These are phyloP conservation scores for Botrytis galanthina DNA, from an alignment of 2,329 filamentous ascomycete genomes.

Conservation along the genomic window DNA sequence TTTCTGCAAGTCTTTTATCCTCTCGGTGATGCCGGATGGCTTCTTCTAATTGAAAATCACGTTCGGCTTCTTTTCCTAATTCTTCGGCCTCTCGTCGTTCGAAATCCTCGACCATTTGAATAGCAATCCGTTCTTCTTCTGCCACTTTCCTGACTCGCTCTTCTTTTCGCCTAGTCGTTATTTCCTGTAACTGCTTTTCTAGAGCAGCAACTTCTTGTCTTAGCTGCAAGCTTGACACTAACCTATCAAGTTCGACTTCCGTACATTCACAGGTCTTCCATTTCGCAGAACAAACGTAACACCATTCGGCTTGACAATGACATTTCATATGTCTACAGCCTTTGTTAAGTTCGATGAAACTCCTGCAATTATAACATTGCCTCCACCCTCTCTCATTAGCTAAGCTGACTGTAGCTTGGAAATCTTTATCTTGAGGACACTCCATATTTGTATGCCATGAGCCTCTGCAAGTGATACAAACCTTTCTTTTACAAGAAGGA, in stretches of 20 bases:
- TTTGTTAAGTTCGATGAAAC: constrained; percentile 72
- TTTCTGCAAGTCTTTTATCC: constrained; percentile 42
- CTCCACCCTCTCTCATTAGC: constrained; percentile 73
- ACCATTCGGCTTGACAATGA: constrained; percentile 77
- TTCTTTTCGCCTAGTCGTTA: constrained; percentile 28
- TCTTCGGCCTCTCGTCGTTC: constrained; percentile 47
- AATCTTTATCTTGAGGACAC: constrained; percentile 51
- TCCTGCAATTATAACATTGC: constrained; percentile 65
- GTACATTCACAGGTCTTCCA: constrained; percentile 74
- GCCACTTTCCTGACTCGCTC: constrained; percentile 26
- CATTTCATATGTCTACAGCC: constrained; percentile 90
- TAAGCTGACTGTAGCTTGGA: constrained; percentile 54
- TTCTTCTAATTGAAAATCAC: constrained; percentile 40
- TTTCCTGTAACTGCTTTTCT: constrained; percentile 24
- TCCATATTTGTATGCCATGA: constrained; percentile 43
- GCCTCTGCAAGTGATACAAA: constrained; percentile 52
- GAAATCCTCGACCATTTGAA: constrained; percentile 49
- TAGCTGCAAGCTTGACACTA: constrained; percentile 43
- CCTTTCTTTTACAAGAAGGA: constrained; percentile 44
- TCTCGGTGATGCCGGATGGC: constrained; percentile 44
- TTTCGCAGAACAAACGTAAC: constrained; percentile 70
- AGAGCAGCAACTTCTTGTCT: constrained; percentile 33
- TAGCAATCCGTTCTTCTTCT: constrained; percentile 43
- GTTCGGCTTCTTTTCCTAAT: constrained; percentile 40
- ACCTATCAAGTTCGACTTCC: constrained; percentile 44